phyloP scores from a whole-genome alignment of 768 basidiomycete species.

The Termitomyces sp. region DNA sequence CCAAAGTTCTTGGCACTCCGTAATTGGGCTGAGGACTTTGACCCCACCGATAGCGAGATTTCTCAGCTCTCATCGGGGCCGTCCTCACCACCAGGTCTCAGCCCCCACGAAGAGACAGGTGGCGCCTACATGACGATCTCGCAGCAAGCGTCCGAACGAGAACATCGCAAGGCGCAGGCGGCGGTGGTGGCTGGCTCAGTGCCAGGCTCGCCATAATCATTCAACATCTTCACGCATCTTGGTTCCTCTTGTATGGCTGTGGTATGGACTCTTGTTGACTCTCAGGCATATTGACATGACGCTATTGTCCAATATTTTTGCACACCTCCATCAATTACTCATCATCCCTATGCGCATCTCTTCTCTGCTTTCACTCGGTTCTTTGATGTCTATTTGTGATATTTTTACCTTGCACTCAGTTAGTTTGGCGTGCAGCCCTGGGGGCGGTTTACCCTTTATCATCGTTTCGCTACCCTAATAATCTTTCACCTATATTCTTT shows the following conservation, averaged over 20 bases:
- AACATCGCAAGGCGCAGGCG: constrained; percentile 37
- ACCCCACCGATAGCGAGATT: constrained; percentile 60
- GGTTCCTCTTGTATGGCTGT: constrained; percentile 19
- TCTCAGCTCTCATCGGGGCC: constrained; percentile 51
- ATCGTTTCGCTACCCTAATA: constrained; percentile 15
- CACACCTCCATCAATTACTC: constrained; percentile 10
- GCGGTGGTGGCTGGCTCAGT: constrained; percentile 14
- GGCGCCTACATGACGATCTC: constrained; percentile 87
- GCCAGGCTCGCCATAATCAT: constrained; percentile 23
- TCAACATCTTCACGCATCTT: constrained; percentile 11
- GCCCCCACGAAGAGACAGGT: constrained; percentile 64
- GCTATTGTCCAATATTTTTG: constrained; percentile 2
- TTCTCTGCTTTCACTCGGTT: constrained; percentile 8
- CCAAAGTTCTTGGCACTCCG: constrained; percentile 76
- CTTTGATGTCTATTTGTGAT: constrained; percentile 10
- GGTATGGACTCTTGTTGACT: constrained; percentile 17
- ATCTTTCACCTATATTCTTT: constrained; percentile 18
- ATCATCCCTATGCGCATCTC: constrained; percentile 19
- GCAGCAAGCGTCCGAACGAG: constrained; percentile 72
- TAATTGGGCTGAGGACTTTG: constrained; percentile 75
- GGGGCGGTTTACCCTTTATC: constrained; percentile 18
- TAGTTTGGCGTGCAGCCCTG: constrained; percentile 22
- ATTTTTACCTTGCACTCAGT: constrained; percentile 14
- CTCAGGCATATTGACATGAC: constrained; percentile 18
- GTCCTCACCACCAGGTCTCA: constrained; percentile 68